phyloP scores from a whole-genome alignment of 345 rosid genomes.

The Rhodamnia argentea region DNA sequence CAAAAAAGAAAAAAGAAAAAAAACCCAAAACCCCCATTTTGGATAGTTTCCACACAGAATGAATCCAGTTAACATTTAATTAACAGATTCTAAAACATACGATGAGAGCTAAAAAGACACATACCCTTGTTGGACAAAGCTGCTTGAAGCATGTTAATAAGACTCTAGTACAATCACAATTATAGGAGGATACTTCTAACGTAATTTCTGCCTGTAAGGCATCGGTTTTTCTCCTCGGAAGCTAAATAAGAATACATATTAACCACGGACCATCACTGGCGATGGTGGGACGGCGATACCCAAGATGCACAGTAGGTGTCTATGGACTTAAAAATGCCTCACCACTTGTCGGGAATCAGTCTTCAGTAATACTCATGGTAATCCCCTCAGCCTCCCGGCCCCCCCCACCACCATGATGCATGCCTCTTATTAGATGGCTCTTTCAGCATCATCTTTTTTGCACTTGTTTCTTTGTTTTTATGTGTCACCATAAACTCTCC shows the following conservation, averaged over 20 bases:
- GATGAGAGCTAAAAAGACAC: not conserved
- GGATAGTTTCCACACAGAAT: not conserved
- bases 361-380: not conserved
- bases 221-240: not conserved
- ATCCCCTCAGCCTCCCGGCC: not conserved
- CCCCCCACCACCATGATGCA: not conserved
- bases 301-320: not conserved
- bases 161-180: not conserved
- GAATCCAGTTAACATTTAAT: not conserved
- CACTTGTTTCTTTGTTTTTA: not conserved
- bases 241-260: not conserved
- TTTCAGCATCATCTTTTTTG: not conserved
- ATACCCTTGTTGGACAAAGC: not conserved
- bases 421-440: not conserved
- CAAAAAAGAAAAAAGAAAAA: too few relatives aligned
- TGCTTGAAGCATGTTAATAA: not conserved
- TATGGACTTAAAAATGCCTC: not conserved
- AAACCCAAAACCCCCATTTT: too few relatives aligned
- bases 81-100: not conserved
- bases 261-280: not conserved
- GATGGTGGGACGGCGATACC: not conserved
- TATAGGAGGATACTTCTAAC: not conserved
- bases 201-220: not conserved
- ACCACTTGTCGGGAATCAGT: not conserved
- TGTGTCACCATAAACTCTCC: not conserved